These are phyloP conservation scores for Cunninghamia lanceolata DNA, from an alignment of 75 land plant genomes.

Conservation along the genomic window DNA sequence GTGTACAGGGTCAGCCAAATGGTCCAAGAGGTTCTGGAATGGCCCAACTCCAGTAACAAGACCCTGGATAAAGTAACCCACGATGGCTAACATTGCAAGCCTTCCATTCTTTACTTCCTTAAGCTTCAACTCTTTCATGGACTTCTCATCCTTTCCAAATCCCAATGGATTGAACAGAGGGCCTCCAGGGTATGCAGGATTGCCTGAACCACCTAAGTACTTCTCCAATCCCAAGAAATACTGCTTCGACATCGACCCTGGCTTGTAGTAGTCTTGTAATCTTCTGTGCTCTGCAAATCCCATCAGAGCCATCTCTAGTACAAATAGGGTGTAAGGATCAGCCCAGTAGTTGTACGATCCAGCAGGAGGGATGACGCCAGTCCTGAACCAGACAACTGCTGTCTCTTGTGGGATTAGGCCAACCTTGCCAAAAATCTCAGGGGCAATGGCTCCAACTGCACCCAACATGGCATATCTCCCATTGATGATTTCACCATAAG, in stretches of 20 bases:
- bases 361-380: slow-evolving; percentile 90
- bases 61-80: slow-evolving; percentile 82
- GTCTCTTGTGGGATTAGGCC: slow-evolving; percentile 92
- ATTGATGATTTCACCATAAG: slow-evolving; percentile 87
- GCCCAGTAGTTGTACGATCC: slow-evolving; percentile 98
- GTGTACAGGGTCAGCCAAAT: slow-evolving; percentile 85
- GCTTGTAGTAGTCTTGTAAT: slow-evolving; percentile 79
- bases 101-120: slow-evolving; percentile 98
- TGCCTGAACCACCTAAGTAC: slow-evolving; percentile 78
- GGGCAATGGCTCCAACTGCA: slow-evolving; percentile 82
- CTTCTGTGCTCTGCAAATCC: slow-evolving; percentile 95
- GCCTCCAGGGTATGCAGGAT: slow-evolving; percentile 96
- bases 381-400: slow-evolving; percentile 80
- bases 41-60: slow-evolving; percentile 88
- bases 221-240: slow-evolving; percentile 95
- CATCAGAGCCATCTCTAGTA: slow-evolving; percentile 87
- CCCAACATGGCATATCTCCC: slow-evolving; percentile 95
- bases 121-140: slow-evolving; percentile 79
- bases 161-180: slow-evolving; percentile 92
- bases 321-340: slow-evolving; percentile 88
- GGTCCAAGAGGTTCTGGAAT: slow-evolving; percentile 86
- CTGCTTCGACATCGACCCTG: slow-evolving; percentile 93
- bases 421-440: slow-evolving; percentile 80
- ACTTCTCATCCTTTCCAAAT: slow-evolving; percentile 87
- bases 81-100: slow-evolving; percentile 90